These are phyloP conservation scores for Heritiera fomes DNA, from an alignment of 345 rosid genomes.

Conservation along the genomic window DNA sequence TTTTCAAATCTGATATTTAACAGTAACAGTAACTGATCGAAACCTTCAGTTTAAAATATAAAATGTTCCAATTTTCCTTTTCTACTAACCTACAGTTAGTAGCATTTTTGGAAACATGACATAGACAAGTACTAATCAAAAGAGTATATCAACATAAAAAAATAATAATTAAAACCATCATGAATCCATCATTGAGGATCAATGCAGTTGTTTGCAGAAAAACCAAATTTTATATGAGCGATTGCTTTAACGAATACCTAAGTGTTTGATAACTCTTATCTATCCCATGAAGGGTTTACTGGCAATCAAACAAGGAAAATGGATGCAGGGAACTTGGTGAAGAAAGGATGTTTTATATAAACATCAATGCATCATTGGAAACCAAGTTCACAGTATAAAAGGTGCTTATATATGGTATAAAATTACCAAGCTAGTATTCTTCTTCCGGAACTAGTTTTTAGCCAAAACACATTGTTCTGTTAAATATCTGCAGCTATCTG, in stretches of 20 bases:
- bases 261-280: not conserved
- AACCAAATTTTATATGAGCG: not conserved
- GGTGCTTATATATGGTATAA: not conserved
- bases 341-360: not conserved
- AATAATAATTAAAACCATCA: not conserved
- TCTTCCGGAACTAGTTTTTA: not conserved
- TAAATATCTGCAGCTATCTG: not conserved
- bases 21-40: too few species aligned
- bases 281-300: not conserved
- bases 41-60: too few species aligned
- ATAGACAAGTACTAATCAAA: not conserved
- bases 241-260: not conserved
- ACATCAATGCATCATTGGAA: not conserved
- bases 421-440: conserved; percentile 7
- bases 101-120: not conserved
- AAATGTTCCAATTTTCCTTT: too few species aligned
- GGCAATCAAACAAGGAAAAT: not conserved
- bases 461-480: not conserved
- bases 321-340: not conserved
- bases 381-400: not conserved
- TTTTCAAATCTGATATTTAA: not conserved
- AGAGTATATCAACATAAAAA: not conserved
- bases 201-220: not conserved
- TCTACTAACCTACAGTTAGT: too few species aligned
- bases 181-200: not conserved